Conservation (phyloP, 2,329 filamentous ascomycete species). For the Akanthomyces muscarius region DNA sequence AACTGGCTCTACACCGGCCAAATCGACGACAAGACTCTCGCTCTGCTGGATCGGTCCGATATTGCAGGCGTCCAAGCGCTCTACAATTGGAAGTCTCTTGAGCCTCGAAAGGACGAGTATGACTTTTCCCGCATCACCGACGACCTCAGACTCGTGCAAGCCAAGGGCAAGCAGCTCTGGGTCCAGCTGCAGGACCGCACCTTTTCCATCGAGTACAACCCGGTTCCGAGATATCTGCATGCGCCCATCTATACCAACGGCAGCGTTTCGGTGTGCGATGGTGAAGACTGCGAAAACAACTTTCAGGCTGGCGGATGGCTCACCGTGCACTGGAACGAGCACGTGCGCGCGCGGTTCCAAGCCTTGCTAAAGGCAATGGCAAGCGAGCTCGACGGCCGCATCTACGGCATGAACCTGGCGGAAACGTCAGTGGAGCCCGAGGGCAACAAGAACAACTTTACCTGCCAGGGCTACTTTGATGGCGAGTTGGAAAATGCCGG, state of each 20-base stretch:
- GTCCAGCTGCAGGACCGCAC: conserved; percentile 23
- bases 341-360: conserved; percentile 20
- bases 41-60: conserved; percentile 17
- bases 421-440: conserved; percentile 20
- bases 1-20: conserved; percentile 16
- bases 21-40: conserved; percentile 10
- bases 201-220: conserved; percentile 17
- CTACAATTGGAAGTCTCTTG: conserved; percentile 20
- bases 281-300: conserved; percentile 17
- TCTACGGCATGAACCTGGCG: conserved; percentile 22
- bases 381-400: conserved; percentile 20
- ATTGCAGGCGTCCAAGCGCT: conserved; percentile 18
- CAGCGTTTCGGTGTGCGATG: conserved; percentile 21
- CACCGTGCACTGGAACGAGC: conserved; percentile 7
- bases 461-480: conserved; percentile 13
- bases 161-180: conserved; percentile 24
- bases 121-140: background rate
- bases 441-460: conserved; percentile 14
- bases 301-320: background rate
- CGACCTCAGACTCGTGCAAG: conserved; percentile 30
- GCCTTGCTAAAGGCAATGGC: conserved; percentile 19
- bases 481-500: conserved; percentile 20
- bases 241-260: conserved; percentile 22
- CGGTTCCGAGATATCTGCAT: conserved; percentile 21
- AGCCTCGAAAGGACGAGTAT: background rate